Base-by-base conservation (phyloP, 176 grass and related monocot species). In the Echinochloa phyllopogon region DNA sequence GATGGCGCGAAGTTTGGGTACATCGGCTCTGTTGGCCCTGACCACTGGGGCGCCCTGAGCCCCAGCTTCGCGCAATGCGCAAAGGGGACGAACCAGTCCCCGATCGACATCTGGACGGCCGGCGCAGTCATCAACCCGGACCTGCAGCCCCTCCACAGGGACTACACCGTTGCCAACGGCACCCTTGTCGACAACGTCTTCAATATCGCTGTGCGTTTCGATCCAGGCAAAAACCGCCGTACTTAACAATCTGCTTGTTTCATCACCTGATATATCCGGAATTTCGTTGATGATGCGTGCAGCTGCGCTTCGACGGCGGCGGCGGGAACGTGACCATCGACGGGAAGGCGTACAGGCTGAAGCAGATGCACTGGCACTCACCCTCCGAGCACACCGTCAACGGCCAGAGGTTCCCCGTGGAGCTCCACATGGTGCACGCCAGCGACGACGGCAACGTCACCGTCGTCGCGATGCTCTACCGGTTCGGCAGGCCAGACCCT, bases 371-470 rank as follows among this genome's bases (percentile, higher is more conserved):
- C 13, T 97, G 94, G 94, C 94, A 97, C 69, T 92, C 91, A 53
- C 94, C 94, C 10, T 97, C 94, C 0, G 94, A 97, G 89, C 94
- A 97, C 89, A 92, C 91, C 69, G 66, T 97, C 76, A 59, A 94
- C 66, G 91, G 91, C 52, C 7, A 69, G 72, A 85, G 94, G 65
- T 97, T 95, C 55, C 65, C 91, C 0, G 41, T 88, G 72, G 95
- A 98, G 87, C 90, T 95, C 40, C 95, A 98, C 82, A 88, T 98
- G 89, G 95, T 95, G 10, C 95, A 98, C 88, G 52, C 27, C 58
- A 90, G 80, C 23, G 89, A 86, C 33, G 84, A 87, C 20, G 95
- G 95, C 55, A 92, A 90, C 76, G 33, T 92, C 42, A 83, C 91
- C 18, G 92, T 95, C 10, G 56, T 95, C 6, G 78, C 93, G 6